These are phyloP conservation scores for Pseudonitzschia multiseries DNA, from an alignment of 108 stramenopile species.

Conservation along the genomic window DNA sequence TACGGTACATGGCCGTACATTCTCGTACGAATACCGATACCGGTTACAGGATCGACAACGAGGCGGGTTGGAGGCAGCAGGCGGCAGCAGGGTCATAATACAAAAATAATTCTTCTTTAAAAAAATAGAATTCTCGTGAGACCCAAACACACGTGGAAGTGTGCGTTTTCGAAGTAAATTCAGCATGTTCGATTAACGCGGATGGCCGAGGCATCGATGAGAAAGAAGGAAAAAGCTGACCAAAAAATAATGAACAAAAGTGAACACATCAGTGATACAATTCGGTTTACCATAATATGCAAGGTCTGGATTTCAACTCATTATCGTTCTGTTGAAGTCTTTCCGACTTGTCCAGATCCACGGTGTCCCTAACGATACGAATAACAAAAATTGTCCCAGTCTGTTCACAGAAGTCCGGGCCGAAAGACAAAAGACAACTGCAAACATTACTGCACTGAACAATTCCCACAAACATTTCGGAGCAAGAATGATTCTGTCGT, in stretches of 20 bases:
- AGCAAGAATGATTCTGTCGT: background rate
- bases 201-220: background rate
- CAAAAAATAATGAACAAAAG: background rate
- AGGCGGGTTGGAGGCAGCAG: too few species aligned
- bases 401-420: too few species aligned
- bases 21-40: too few species aligned
- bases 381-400: background rate
- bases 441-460: too few species aligned
- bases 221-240: background rate
- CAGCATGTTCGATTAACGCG: background rate
- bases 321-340: slow-evolving; percentile 1
- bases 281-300: background rate
- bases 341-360: background rate
- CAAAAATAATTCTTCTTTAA: background rate
- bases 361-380: too few species aligned
- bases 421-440: too few species aligned
- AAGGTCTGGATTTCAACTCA: too few species aligned
- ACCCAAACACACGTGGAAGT: background rate
- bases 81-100: too few species aligned
- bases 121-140: background rate
- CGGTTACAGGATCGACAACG: too few species aligned
- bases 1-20: too few species aligned
- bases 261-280: background rate
- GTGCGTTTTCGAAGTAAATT: background rate
- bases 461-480: too few species aligned